phyloP scores from a whole-genome alignment of 2,329 filamentous ascomycete species.

The Fusarium newnesense region DNA sequence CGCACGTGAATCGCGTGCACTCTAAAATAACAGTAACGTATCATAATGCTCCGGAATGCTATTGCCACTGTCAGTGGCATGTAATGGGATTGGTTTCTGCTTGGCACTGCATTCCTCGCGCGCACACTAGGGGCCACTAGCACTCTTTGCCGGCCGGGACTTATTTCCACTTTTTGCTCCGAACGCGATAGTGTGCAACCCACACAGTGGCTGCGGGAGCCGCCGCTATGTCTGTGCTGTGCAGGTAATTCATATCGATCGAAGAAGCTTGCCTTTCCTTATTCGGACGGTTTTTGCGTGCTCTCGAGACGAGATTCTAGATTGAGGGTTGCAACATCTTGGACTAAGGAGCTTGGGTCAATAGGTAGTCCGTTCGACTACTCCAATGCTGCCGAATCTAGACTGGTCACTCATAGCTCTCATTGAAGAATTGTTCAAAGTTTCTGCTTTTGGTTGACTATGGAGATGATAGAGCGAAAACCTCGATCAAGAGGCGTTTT shows the following conservation, averaged over 20 bases:
- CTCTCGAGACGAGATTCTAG: no score
- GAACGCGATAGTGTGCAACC: background rate
- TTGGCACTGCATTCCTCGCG: background rate
- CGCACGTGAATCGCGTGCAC: background rate
- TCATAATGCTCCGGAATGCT: background rate
- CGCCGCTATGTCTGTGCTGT: background rate
- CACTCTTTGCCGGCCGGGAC: background rate
- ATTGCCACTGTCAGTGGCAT: background rate
- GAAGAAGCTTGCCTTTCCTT: background rate
- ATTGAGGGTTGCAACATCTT: background rate
- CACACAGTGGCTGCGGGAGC: conserved; percentile 10
- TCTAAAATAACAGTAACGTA: background rate
- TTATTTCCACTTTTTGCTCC: background rate
- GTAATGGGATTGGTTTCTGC: conserved; percentile 8
- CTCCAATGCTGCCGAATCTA: background rate
- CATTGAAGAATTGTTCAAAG: background rate
- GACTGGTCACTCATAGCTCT: background rate
- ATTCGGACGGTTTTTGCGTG: background rate
- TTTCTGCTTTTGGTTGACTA: background rate
- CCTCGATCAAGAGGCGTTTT: background rate
- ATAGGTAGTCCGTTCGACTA: background rate
- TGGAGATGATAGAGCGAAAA: background rate
- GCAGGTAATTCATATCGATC: background rate
- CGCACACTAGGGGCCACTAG: background rate
- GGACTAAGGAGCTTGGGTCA: background rate